Base-by-base conservation (phyloP, 805 yeast genomes). In the Metahyphopichia silvanorum region DNA sequence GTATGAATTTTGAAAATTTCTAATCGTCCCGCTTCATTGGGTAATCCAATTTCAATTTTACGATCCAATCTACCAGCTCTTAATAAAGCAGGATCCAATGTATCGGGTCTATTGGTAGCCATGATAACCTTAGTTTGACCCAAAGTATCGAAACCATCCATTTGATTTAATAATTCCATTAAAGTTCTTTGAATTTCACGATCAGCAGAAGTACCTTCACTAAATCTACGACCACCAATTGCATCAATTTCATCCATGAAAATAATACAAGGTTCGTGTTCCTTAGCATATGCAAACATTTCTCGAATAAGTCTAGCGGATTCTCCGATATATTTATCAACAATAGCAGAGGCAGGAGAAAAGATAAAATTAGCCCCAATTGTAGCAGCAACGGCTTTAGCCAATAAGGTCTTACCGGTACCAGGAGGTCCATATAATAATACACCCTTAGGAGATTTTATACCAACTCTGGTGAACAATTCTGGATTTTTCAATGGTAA, bases 81-180 rank as follows among this genome's bases (percentile, higher is more conserved):
- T 49, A 91, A 74, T 48, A 91, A 72, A 4, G 98, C 98, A 10
- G 98, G 98, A 62, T 91, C 98, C 44, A 91, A 72, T 9, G 98
- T 93, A 57, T 91, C 98, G 8, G 98, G 98, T 66, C 98, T 79
- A 63, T 91, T 91, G n/a, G 98, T 91, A 21, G 98, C 98, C 98
- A 91, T 91, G 52, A 91, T 91, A 33, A 91, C 88, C 66, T 91
- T 91, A 2, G 98, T 91, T 62, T 88, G 95, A 17, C 98, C 98
- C 52, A 91, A 73, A 37, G 87, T 84, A 59, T 91, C 98, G 60
- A 91, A 91, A 39, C 98, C 98, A 60, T 91, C 98, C 98, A 91
- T 89, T 65, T 93, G 98, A 57, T 91, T 91, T 50, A 91, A 75
- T 55, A 91, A 71, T 64, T 91, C 98, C 98, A 91, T 89, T 55